These are phyloP conservation scores for Fraxinus floribunda DNA, from an alignment of 305 asterid species.

Conservation along the genomic window DNA sequence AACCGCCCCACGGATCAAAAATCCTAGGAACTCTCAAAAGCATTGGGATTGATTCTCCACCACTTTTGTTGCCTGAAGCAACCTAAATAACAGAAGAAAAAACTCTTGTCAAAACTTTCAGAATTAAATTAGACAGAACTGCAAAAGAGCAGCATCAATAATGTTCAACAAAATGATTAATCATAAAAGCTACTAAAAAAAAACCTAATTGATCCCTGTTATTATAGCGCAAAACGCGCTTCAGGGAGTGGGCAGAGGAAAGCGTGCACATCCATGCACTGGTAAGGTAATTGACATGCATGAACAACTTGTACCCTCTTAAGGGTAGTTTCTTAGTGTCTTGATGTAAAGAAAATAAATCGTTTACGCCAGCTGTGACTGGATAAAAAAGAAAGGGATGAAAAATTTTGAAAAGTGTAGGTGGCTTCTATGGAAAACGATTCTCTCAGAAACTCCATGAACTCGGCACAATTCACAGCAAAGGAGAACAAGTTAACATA, in stretches of 20 bases:
- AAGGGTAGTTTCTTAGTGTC: not conserved
- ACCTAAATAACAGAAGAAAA: slow-evolving; percentile 50
- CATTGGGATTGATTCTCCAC: slow-evolving; percentile 99
- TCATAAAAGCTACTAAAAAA: not conserved
- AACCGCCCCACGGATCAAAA: slow-evolving; percentile 91
- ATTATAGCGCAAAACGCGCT: not conserved
- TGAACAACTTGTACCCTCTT: slow-evolving; percentile 2
- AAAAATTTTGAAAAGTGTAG: not conserved
- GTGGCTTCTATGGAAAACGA: not conserved
- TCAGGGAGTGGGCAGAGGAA: slow-evolving; percentile 2
- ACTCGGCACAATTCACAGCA: not conserved
- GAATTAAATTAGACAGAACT: slow-evolving; percentile 15
- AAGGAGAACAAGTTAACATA: not conserved
- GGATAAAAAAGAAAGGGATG: not conserved
- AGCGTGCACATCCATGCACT: not conserved
- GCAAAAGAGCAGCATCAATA: slow-evolving; percentile 3
- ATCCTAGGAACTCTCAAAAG: slow-evolving; percentile 91
- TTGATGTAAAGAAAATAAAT: not conserved
- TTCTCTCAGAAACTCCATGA: not conserved
- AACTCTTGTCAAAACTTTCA: not conserved
- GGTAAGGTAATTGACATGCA: not conserved
- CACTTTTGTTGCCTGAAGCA: slow-evolving; percentile 84
- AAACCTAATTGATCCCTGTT: not conserved
- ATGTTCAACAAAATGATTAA: not conserved
- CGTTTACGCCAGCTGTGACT: not conserved